Percentiles rank a stretch among this genome's conserved stretches.
These are phyloP conservation scores for Camelina sativa DNA, from an alignment of 345 rosid species.

Conservation along the genomic window DNA sequence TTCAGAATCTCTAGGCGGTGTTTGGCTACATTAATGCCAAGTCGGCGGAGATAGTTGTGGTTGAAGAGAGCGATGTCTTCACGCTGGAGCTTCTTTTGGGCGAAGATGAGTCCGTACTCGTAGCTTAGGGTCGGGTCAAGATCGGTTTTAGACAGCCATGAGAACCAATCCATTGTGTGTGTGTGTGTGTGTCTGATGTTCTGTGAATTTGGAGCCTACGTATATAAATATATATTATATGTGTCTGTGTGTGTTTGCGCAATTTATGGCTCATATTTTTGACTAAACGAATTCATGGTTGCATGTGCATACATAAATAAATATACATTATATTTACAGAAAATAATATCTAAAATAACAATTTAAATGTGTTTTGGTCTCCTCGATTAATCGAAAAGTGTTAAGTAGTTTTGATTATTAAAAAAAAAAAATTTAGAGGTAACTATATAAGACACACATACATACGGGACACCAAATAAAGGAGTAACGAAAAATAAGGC, in stretches of 20 bases:
- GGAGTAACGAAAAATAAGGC: background rate
- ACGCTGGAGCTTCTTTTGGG: constrained; percentile 63
- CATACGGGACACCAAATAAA: background rate
- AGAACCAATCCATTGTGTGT: constrained; percentile 78
- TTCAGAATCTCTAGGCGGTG: constrained; percentile 85
- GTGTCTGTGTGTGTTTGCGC: background rate
- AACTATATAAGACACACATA: background rate
- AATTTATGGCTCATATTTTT: constrained; percentile 10
- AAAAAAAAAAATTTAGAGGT: background rate
- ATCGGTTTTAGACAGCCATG: constrained; percentile 69
- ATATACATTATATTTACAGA: background rate
- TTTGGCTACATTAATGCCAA: constrained; percentile 77
- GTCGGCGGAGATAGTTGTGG: constrained; percentile 78
- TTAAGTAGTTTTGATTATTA: background rate
- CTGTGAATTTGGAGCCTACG: background rate
- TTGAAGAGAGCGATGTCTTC: constrained; percentile 75
- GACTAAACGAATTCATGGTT: background rate
- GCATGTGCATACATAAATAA: background rate
- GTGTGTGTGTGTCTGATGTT: constrained; percentile 8
- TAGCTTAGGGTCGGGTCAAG: constrained; percentile 69
- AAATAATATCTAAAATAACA: background rate
- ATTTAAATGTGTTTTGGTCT: background rate
- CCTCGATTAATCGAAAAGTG: background rate
- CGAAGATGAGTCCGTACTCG: constrained; percentile 65
- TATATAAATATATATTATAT: background rate